Evolutionary conservation across 2,329 filamentous ascomycete species (phyloP).

Genomic region (Cladophialophora carrionii): DNA sequence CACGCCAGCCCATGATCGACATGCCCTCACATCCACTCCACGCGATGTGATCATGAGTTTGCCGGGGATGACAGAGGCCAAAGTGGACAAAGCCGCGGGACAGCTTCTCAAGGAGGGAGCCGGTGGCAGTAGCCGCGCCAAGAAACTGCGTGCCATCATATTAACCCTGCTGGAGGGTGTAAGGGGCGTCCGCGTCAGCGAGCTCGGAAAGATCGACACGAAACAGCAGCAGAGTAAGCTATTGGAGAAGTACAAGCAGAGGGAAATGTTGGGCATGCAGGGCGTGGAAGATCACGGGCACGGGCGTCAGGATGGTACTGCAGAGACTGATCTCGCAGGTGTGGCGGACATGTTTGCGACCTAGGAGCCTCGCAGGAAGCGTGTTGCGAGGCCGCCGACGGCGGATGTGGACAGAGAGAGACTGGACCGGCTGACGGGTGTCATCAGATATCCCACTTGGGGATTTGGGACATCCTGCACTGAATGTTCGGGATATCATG

Average conservation of each 20-base stretch:
- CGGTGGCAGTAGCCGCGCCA: constrained; percentile 56
- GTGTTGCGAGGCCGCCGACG: neutral
- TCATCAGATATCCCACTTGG: neutral
- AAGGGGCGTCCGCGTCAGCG: constrained; percentile 87
- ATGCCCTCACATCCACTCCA: constrained; percentile 68
- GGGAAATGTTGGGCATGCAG: constrained; percentile 37
- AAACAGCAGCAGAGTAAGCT: constrained; percentile 34
- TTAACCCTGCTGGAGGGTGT: constrained; percentile 83
- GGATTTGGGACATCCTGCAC: neutral
- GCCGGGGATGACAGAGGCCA: constrained; percentile 71
- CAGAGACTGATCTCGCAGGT: constrained; percentile 57
- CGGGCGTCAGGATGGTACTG: constrained; percentile 49
- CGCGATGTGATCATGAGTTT: constrained; percentile 75
- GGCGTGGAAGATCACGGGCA: constrained; percentile 39
- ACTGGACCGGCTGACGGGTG: neutral
- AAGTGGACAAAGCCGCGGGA: constrained; percentile 67
- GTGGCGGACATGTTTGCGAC: constrained; percentile 59
- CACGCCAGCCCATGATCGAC: constrained; percentile 32
- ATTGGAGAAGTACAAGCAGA: constrained; percentile 38
- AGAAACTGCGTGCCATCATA: constrained; percentile 78
- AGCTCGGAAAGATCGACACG: constrained; percentile 77
- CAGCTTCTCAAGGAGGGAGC: constrained; percentile 61
- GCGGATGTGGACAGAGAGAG: neutral
- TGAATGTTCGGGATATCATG: neutral
- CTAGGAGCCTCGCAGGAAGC: constrained; percentile 21